These are phyloP conservation scores for Tulasnella sp. DNA, from an alignment of 768 basidiomycete species.

Conservation along the genomic window DNA sequence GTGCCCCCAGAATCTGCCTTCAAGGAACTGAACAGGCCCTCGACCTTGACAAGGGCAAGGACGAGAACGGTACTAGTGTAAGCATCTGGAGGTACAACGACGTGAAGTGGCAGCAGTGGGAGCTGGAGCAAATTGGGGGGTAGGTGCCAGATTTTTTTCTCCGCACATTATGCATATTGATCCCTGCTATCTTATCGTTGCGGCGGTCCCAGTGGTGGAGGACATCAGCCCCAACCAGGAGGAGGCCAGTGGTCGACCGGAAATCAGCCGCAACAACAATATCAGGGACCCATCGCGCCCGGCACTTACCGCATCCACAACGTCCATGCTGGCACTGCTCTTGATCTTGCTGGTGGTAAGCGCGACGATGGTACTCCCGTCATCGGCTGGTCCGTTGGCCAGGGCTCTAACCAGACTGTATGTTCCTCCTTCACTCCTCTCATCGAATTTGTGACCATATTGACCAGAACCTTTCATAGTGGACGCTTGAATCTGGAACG, in stretches of 20 bases:
- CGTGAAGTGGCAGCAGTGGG: slow-evolving; percentile 9
- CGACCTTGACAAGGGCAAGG: slow-evolving; percentile 4
- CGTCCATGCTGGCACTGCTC: slow-evolving; percentile 13
- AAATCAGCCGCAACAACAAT: slow-evolving; percentile 20
- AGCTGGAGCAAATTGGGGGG: slow-evolving; percentile 21
- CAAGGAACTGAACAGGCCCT: not conserved
- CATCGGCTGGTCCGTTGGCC: not conserved
- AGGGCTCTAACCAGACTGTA: slow-evolving; percentile 14
- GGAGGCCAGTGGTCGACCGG: not conserved
- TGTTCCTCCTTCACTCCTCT: not conserved
- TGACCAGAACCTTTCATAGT: not conserved
- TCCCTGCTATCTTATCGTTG: not conserved
- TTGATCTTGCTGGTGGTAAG: slow-evolving; percentile 11
- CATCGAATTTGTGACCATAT: not conserved
- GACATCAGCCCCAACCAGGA: not conserved
- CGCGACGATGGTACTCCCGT: slow-evolving; percentile 20
- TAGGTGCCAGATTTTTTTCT: not conserved
- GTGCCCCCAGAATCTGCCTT: not conserved
- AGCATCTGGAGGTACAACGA: not conserved
- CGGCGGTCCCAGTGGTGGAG: not conserved
- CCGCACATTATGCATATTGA: not conserved
- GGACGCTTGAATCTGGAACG: not conserved
- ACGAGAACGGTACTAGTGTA: slow-evolving; percentile 20
- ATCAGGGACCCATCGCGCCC: not conserved
- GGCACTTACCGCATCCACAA: slow-evolving; percentile 28